Evolutionary conservation across 2,329 filamentous ascomycete species (phyloP), one percentile per base, ranked within the genome.

Genomic region (Xylariales sp.): DNA sequence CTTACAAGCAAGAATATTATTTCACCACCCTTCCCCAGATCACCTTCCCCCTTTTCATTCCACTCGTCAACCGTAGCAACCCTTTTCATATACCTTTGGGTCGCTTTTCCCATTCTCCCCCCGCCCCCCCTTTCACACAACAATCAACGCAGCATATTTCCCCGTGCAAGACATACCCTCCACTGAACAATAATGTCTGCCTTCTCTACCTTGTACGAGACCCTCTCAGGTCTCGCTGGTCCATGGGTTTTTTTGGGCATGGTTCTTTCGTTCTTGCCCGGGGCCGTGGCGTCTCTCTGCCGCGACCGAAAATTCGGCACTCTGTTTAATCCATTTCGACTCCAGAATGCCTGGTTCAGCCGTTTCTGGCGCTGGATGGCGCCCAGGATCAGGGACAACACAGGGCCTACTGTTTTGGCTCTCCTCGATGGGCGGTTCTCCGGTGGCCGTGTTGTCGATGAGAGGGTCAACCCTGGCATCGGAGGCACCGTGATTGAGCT

Each of bases 401-500:
- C 60, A 14, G 63, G 61, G 24, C 50, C 49, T 1, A 57, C 57
- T 19, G 72, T 83, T 3, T 53, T 72, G 8, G 74, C 79, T 0
- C 60, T 83, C 3, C 65, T 83, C 3, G 64, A 74, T 40, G 75
- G 75, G 11, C 64, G 67, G 20, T 61, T 69, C 5, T 40, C 40
- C 10, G 47, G 48, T 12, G 74, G 72, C 5, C 42, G 31, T 5
- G 49, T 66, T 25, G 43, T 62, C 5, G 54, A 59, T 0, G 56
- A 55, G 12, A 51, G 48, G 27, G 56, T 53, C 15, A 51, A 55
- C 39, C 51, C 59, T 40, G 66, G 66, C 3, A 59, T 78, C 7
- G 50, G 52, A 1, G 77, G 79, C 3, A 62, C 70, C 3, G 71
- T 81, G 5, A 55, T 83, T 29, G 81, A 85, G 57, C 67, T 84